phyloP scores from a whole-genome alignment of 2,329 filamentous ascomycete genomes.

The Fusarium fracticaudum region DNA sequence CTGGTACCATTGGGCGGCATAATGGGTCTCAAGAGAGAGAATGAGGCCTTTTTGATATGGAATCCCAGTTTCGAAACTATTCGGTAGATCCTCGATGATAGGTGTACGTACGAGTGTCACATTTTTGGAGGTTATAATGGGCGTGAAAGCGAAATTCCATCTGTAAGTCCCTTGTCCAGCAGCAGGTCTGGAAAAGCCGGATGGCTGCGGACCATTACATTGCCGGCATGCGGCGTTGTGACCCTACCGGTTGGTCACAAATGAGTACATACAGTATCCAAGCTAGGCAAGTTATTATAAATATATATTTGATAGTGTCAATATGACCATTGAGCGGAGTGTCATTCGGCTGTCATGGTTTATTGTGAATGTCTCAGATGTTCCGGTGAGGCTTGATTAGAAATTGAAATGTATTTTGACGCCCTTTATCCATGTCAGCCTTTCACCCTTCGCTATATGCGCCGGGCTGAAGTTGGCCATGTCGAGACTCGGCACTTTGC shows the following conservation, averaged over 20 bases:
- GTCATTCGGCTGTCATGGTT: background rate
- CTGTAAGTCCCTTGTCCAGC: background rate
- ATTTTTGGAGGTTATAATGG: background rate
- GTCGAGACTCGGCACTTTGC: background rate
- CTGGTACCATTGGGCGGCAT: conserved; percentile 17
- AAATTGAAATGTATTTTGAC: conserved; percentile 9
- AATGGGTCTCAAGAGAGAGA: background rate
- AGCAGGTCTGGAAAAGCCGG: background rate
- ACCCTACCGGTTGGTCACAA: conserved; percentile 8
- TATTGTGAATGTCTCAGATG: conserved; percentile 20
- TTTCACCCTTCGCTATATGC: background rate
- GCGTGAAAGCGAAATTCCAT: conserved; percentile 6
- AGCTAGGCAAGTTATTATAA: background rate
- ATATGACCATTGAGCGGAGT: background rate
- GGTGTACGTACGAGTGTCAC: background rate
- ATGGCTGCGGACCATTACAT: background rate
- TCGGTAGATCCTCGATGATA: background rate
- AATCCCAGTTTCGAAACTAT: background rate
- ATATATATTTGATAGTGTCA: background rate
- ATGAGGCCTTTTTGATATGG: conserved; percentile 10
- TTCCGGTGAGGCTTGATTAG: conserved; percentile 25
- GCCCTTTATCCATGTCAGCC: background rate
- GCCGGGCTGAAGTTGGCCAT: background rate
- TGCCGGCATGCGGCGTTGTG: conserved; percentile 12
- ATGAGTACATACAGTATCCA: background rate